These are phyloP conservation scores for Dendrobium catenatum DNA, from an alignment of 106 monocot species.

Conservation along the genomic window DNA sequence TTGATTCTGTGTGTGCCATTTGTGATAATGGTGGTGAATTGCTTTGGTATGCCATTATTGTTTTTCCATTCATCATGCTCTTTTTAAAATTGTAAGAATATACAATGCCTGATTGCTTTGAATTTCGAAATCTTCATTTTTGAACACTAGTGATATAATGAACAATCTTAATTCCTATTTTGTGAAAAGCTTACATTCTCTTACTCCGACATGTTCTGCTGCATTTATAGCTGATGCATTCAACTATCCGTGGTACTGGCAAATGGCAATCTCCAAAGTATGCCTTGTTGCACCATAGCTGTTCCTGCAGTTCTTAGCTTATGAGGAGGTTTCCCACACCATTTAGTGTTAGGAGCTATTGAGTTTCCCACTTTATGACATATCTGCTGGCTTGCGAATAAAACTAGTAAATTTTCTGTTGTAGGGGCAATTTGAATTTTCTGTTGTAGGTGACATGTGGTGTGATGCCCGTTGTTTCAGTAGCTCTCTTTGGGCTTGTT, in stretches of 20 bases:
- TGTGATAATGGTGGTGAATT: slow-evolving; percentile 9
- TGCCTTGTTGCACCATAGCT: neutral
- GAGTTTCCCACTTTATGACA: too few relatives aligned
- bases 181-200: neutral
- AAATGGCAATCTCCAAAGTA: neutral
- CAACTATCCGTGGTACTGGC: neutral
- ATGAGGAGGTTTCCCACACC: neutral
- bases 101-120: neutral
- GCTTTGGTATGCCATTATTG: slow-evolving; percentile 6
- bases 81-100: neutral
- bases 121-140: neutral
- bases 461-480: too few relatives aligned
- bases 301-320: neutral
- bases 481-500: too few relatives aligned
- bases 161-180: neutral
- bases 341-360: neutral
- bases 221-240: neutral
- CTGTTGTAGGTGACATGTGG: too few relatives aligned
- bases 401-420: too few relatives aligned
- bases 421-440: too few relatives aligned
- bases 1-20: slow-evolving; percentile 12
- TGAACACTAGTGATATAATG: neutral
- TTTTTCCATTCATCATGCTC: neutral
- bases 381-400: too few relatives aligned
- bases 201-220: neutral